Conservation (phyloP, 345 rosid species). For the Xanthoceras sorbifolium region DNA sequence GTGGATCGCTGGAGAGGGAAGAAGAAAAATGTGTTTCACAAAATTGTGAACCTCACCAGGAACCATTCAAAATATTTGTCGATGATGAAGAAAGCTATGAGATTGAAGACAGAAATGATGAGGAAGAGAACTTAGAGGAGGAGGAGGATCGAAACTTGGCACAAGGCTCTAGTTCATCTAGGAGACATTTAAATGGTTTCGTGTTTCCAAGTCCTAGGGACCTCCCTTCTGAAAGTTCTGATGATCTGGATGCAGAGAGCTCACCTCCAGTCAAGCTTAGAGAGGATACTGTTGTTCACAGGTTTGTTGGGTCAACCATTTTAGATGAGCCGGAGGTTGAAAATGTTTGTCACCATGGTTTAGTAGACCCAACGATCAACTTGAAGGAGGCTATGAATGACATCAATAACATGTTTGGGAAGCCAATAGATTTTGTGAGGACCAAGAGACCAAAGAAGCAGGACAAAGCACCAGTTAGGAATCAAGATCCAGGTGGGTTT, state of each 20-base stretch:
- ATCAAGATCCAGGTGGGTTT: conserved; percentile 52
- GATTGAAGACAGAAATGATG: conserved; percentile 33
- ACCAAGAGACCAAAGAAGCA: conserved; percentile 60
- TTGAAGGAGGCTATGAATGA: conserved; percentile 96
- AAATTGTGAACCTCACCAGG: conserved; percentile 34
- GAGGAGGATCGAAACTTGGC: conserved; percentile 25
- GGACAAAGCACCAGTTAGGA: conserved; percentile 44
- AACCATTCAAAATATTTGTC: conserved; percentile 56
- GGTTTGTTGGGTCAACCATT: conserved; percentile 86
- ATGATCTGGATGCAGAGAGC: conserved; percentile 37
- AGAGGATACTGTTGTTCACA: conserved; percentile 83
- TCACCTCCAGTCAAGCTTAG: conserved; percentile 52
- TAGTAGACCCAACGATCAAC: conserved; percentile 95
- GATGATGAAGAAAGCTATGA: conserved; percentile 58
- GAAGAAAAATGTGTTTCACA: conserved; percentile 30
- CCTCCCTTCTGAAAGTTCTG: conserved; percentile 55
- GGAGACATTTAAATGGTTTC: conserved; percentile 38
- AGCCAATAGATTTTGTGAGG: conserved; percentile 89
- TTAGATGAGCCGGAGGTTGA: conserved; percentile 77
- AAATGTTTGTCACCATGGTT: conserved; percentile 96
- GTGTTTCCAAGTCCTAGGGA: conserved; percentile 68
- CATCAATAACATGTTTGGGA: conserved; percentile 91
- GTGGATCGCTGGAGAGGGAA: conserved; percentile 22
- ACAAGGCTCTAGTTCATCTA: conserved; percentile 23
- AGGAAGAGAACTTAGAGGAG: conserved; percentile 27